Base-by-base conservation (phyloP, 768 basidiomycete genomes). In the Rhizopogon roseolus region DNA sequence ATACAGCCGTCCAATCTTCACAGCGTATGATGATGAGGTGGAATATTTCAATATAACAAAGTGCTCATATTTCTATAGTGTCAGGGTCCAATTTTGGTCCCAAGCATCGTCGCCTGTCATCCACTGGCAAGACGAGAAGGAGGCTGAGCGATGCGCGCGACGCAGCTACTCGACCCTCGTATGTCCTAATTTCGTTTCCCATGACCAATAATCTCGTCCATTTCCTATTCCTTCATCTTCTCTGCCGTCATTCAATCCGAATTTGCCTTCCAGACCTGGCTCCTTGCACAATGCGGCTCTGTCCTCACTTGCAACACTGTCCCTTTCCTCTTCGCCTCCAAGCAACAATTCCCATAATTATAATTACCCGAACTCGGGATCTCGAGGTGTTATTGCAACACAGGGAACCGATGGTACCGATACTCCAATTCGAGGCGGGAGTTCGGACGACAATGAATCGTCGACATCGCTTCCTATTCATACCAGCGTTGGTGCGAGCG, bases 81-180 rank as follows among this genome's bases (percentile, higher is more conserved):
- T 1, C 52, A 54, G 67, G 66, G 29, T 59, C 65, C 49, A 80
- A 72, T 61, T 74, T 55, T 27, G 56, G 50, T 50, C 62, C 50
- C 54, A 80, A 86, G 60, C 86, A 89, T 66, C 82, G 89, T 50
- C 76, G 88, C 16, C 71, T 89, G 17, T 83, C 86, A 16, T 90
- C 88, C 0, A 77, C 82, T 10, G 85, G 88, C 17, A 82, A 87
- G 68, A 75, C 80, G 25, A 81, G 82, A 64, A 78, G 90, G 60
- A 75, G 90, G 53, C 66, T 89, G 58, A 90, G 87, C 67, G 90
- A 91, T 66, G 89, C 88, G 25, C 75, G 86, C 46, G 89, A 90
- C 67, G 90, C 90, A 41, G 85, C 86, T 49, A 76, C 75, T 53
- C 76, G 90, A 49, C 86, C 86, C 50, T 81, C 81, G 88, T 91